These are phyloP conservation scores for Fomes fomentarius DNA, from an alignment of 1,284 basidiomycete species.

Conservation along the genomic window DNA sequence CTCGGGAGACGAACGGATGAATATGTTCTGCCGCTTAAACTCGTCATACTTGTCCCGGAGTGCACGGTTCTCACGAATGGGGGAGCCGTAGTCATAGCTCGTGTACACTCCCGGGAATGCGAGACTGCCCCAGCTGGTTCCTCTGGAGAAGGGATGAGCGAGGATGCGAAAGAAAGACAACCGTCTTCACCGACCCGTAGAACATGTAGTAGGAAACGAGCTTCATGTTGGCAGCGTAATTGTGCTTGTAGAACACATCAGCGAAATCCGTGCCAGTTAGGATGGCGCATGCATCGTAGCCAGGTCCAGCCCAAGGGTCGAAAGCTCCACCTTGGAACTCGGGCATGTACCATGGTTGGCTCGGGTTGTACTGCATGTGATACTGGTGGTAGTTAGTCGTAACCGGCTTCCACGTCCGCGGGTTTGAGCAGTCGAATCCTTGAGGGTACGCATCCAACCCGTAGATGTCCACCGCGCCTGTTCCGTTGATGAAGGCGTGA, in stretches of 20 bases:
- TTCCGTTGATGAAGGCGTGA: conserved; percentile 72
- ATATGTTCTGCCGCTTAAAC: conserved; percentile 74
- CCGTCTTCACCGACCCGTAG: conserved; percentile 53
- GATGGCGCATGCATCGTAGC: conserved; percentile 51
- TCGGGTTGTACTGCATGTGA: conserved; percentile 57
- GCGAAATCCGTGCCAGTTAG: conserved; percentile 74
- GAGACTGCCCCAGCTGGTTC: conserved; percentile 79
- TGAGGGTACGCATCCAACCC: conserved; percentile 70
- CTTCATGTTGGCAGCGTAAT: conserved; percentile 80
- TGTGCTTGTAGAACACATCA: conserved; percentile 73
- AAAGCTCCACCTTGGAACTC: conserved; percentile 62
- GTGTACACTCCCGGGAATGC: conserved; percentile 70
- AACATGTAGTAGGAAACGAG: conserved; percentile 81
- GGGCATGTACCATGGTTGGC: conserved; percentile 67
- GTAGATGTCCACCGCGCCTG: conserved; percentile 57
- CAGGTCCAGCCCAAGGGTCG: conserved; percentile 76
- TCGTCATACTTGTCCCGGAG: conserved; percentile 74
- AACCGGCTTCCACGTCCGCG: conserved; percentile 60
- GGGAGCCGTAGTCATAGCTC: conserved; percentile 68
- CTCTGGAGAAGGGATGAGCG: conserved; percentile 41
- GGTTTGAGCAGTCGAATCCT: conserved; percentile 74
- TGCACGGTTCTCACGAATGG: conserved; percentile 69
- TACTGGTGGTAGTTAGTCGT: conserved; percentile 60
- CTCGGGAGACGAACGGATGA: conserved; percentile 73
- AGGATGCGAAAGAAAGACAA: background rate